Percentiles rank a stretch among this genome's conserved stretches.
Conservation (phyloP, 1,139 yeast species). For the Lodderomyces elongisporus region DNA sequence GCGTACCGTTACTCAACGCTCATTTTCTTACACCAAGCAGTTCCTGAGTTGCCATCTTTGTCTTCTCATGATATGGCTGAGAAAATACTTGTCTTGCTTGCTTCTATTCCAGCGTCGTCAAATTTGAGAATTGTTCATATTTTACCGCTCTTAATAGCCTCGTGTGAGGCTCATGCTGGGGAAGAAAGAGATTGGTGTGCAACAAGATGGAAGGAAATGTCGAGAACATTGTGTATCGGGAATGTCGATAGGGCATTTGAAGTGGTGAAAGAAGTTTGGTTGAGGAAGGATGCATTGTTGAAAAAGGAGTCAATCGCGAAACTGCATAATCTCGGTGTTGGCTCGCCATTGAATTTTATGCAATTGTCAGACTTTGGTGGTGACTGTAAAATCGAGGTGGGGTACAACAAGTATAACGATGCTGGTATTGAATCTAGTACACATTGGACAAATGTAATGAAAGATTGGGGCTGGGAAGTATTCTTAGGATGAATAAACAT, state of each 20-base stretch:
- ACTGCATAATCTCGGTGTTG: neutral
- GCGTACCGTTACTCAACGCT: constrained; percentile 59
- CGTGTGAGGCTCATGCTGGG: constrained; percentile 56
- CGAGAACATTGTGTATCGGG: constrained; percentile 57
- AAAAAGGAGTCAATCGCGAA: neutral
- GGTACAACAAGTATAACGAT: constrained; percentile 11
- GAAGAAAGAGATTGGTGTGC: constrained; percentile 62
- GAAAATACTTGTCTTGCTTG: constrained; percentile 53
- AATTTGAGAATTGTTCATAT: constrained; percentile 55
- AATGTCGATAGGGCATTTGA: constrained; percentile 61
- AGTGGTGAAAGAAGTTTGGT: constrained; percentile 70
- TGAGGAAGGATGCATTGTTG: constrained; percentile 43
- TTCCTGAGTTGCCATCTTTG: constrained; percentile 59
- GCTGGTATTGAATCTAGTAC: constrained; percentile 45
- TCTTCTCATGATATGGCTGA: constrained; percentile 55
- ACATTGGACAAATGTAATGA: constrained; percentile 70
- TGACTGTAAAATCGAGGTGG: no score
- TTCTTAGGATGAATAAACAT: constrained; percentile 31
- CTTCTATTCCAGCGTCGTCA: constrained; percentile 59
- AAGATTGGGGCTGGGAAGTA: constrained; percentile 75
- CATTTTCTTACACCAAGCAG: constrained; percentile 61
- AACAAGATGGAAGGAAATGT: constrained; percentile 53
- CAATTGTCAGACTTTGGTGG: constrained; percentile 28
- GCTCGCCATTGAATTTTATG: constrained; percentile 21
- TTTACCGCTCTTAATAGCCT: constrained; percentile 57